Base-by-base conservation (phyloP, 352 stramenopile species). In the Phytophthora rubi region DNA sequence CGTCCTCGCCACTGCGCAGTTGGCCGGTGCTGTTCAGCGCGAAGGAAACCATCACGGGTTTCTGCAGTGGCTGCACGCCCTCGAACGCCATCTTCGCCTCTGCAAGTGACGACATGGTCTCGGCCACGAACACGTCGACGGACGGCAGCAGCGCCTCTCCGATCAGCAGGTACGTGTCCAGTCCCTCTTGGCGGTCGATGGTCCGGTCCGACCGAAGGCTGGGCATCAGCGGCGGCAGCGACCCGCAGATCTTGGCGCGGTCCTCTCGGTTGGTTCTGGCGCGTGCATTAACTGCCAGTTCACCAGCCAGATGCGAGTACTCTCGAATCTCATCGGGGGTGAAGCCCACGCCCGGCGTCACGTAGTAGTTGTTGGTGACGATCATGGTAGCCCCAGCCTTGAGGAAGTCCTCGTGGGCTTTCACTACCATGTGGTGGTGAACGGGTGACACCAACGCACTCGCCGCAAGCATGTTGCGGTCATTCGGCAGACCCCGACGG, bases 391-490 rank as follows among this genome's bases (percentile, higher is more conserved):
- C 83, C 3, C 92, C 94, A 2, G 91, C 88, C 15, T 86, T 57
- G 12, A 98, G 61, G 65, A 94, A 98, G 2, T 77, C 85, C 52
- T 78, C 61, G 56, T 98, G 85, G 18, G 88, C 88, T 9, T 90
- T 53, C 59, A 86, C 59, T 0, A 98, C 71, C 16, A 86, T 75
- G 8, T 79, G 66, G 70, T 98, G 84, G 73, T 91, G 87, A 49
- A 90, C 44, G 5, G 61, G 37, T 18, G 90, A 69, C 32, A 92
- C 79, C 23, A 98, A 65, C 28, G 92, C 92, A 62, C 82, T 92
- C 1, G 94, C 92, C 48, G 89, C 95, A 70, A 94, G 91, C 69
- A 96, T 95, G 77, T 95, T 97, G 57, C 92, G 87, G 76, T 98
- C 91, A 64, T 98, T 96, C 0, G 86, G 79, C 37, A 98, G 73